These are phyloP conservation scores for Austroboletus niveus DNA, from an alignment of 1,284 basidiomycete genomes.

Conservation along the genomic window DNA sequence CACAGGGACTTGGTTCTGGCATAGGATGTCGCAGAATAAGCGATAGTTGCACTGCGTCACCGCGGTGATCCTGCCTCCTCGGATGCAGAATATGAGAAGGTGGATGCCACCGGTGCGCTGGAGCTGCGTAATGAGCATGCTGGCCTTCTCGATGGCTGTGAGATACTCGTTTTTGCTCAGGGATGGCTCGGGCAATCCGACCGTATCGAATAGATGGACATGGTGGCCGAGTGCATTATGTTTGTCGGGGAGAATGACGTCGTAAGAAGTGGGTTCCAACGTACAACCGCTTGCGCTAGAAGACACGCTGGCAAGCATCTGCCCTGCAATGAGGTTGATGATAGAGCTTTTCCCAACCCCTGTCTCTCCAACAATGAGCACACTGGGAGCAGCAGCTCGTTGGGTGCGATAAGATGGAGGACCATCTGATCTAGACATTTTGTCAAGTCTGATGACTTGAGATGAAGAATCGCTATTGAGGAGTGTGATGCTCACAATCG, in stretches of 20 bases:
- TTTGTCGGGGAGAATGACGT: constrained; percentile 12
- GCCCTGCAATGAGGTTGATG: constrained; percentile 6
- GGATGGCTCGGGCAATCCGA: constrained; percentile 21
- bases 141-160: constrained; percentile 19
- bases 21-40: constrained; percentile 5
- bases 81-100: constrained; percentile 27
- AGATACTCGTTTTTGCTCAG: constrained; percentile 18
- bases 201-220: constrained; percentile 22
- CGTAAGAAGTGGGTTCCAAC: constrained; percentile 15
- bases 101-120: constrained; percentile 21
- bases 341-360: too few relatives aligned
- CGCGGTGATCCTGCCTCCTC: constrained; percentile 24
- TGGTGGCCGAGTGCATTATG: constrained; percentile 4
- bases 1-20: constrained; percentile 25
- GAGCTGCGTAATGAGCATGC: constrained; percentile 24
- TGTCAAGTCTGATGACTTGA: too few relatives aligned
- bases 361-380: constrained; percentile 26
- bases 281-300: constrained; percentile 13
- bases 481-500: too few relatives aligned
- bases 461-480: too few relatives aligned
- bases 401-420: constrained; percentile 7
- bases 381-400: constrained; percentile 12
- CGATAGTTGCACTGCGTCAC: constrained; percentile 21
- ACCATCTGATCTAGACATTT: not conserved
- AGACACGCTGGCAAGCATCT: constrained; percentile 16